These are phyloP conservation scores for Tillandsia fasciculata DNA, from an alignment of 176 grass and related monocot species.

Conservation along the genomic window DNA sequence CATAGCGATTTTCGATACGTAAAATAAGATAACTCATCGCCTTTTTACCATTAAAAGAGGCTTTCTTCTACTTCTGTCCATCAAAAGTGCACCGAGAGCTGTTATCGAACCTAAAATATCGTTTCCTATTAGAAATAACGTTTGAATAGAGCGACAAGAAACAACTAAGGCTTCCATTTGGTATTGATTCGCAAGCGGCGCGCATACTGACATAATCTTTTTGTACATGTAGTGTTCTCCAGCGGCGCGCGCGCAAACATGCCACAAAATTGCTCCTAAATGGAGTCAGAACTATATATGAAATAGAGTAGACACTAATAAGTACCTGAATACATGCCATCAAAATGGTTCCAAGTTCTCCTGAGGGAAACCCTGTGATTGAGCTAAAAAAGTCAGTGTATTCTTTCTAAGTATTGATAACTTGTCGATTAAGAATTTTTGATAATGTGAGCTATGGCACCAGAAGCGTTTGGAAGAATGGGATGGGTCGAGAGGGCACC, in stretches of 20 bases:
- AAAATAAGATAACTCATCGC: background rate
- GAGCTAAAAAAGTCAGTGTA: background rate
- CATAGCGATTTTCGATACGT: background rate
- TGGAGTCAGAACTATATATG: no score
- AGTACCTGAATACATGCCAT: slow-evolving; percentile 41
- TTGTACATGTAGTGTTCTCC: no score
- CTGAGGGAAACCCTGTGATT: slow-evolving; percentile 47
- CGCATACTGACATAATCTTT: no score
- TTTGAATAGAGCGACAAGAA: background rate
- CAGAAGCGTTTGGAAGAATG: no score
- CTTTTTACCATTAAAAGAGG: slow-evolving; percentile 37
- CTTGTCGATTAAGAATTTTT: background rate
- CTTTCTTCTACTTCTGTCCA: slow-evolving; percentile 47
- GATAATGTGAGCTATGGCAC: background rate
- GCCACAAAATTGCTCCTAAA: no score
- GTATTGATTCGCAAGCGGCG: no score
- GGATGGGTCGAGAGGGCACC: no score
- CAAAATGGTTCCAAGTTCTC: slow-evolving; percentile 52
- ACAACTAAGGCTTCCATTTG: no score
- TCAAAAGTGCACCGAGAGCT: slow-evolving; percentile 34
- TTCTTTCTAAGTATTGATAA: background rate
- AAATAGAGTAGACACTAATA: background rate
- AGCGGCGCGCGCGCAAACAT: no score
- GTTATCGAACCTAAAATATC: slow-evolving; percentile 29
- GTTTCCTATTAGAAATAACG: background rate